A percentile compares a stretch with the other conserved stretches of the same genome.
Conservation (phyloP, 2,329 filamentous ascomycete genomes). For the Cladosporium oxysporum region DNA sequence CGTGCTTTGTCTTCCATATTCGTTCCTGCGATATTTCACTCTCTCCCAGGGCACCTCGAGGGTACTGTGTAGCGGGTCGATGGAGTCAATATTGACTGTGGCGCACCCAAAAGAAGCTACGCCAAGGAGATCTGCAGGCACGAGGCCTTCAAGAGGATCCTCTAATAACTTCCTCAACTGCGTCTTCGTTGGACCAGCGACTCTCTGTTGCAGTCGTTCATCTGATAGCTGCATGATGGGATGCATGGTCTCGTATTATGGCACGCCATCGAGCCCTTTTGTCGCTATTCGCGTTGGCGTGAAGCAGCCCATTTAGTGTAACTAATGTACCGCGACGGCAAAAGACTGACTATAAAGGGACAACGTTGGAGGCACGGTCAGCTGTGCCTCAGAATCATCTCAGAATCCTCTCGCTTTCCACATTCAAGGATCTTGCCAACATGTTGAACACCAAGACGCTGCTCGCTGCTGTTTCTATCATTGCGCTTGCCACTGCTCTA, state of each 20-base stretch:
- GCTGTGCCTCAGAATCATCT: background rate
- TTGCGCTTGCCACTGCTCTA: background rate
- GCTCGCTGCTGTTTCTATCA: background rate
- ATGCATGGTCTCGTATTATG: background rate
- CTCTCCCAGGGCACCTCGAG: too few species aligned
- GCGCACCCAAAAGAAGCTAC: constrained; percentile 3
- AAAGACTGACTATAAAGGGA: background rate
- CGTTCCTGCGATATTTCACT: too few species aligned
- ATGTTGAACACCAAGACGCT: background rate
- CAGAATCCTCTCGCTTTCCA: background rate
- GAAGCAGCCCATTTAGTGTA: background rate
- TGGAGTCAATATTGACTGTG: constrained; percentile 1
- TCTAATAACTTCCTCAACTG: background rate
- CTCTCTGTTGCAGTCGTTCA: background rate
- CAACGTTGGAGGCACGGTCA: background rate
- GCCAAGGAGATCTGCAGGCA: constrained; percentile 10
- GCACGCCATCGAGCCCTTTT: background rate
- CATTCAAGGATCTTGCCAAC: background rate
- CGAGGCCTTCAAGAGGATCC: background rate
- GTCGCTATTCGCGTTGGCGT: background rate
- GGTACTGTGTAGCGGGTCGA: background rate
- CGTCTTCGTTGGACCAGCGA: background rate
- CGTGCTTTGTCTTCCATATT: too few species aligned
- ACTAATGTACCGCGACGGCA: background rate
- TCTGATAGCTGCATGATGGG: background rate